Percentiles rank a stretch among this genome's conserved stretches.
phyloP scores from a whole-genome alignment of 306 rosid species.

The Heteromeles arbutifolia region DNA sequence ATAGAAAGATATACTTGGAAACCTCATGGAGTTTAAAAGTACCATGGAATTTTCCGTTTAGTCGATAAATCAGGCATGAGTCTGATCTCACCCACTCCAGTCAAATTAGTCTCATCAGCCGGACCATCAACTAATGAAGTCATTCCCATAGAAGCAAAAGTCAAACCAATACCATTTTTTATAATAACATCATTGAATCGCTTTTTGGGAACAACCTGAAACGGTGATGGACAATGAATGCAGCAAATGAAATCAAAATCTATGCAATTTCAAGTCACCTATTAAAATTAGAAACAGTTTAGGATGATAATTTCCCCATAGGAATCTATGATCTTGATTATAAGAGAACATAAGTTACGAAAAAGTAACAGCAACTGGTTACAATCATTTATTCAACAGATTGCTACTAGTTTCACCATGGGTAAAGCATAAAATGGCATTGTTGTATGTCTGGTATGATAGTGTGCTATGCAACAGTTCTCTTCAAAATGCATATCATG shows the following conservation, averaged over 20 bases:
- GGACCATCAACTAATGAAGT: slow-evolving; percentile 58
- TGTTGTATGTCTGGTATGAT: not conserved
- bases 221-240: slow-evolving; percentile 15
- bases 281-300: not conserved
- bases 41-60: slow-evolving; percentile 72
- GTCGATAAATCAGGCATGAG: slow-evolving; percentile 84
- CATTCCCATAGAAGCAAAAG: slow-evolving; percentile 62
- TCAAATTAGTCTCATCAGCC: slow-evolving; percentile 62
- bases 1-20: not conserved
- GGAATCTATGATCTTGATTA: not conserved
- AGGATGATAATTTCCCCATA: not conserved
- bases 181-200: slow-evolving; percentile 51
- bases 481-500: not conserved
- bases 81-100: slow-evolving; percentile 75
- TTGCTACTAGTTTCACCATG: not conserved
- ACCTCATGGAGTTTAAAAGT: not conserved
- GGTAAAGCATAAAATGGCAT: not conserved
- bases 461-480: not conserved
- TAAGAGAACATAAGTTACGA: not conserved
- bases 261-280: not conserved
- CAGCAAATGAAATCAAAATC: slow-evolving; percentile 3
- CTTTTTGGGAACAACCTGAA: slow-evolving; percentile 71
- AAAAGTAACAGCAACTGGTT: not conserved
- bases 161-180: slow-evolving; percentile 66
- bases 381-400: not conserved